Evolutionary conservation across 1,139 yeast genomes (phyloP), one percentile per base, ranked within the genome.

Genomic region (Sugiyamaella sp.): DNA sequence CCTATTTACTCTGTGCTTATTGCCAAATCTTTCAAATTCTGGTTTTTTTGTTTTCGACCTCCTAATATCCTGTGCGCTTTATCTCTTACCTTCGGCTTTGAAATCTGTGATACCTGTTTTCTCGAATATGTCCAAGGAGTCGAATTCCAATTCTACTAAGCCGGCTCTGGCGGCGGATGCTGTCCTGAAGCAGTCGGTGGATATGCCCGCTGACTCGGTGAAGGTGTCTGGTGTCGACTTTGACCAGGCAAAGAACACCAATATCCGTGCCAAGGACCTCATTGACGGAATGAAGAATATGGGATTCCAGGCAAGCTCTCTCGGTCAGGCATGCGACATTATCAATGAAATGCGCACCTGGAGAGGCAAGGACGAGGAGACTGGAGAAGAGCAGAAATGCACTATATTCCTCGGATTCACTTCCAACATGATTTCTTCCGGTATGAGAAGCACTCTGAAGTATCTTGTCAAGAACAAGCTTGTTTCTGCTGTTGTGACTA

Each of bases 291-390:
- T 95, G 99, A 81, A 77, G 63, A 84, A 83, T 45, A 93, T 93
- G 97, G 99, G 99, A n/a, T 95, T 93, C 77, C 99, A 93, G 74
- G 99, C 96, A 4, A 81, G 91, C 17, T 80, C 95, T 2, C 79
- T 93, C 43, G 85, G 90, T 25, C 78, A 83, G 63, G 97, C 97
- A 1, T 90, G 97, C 69, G 95, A 89, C 24, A 88, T 93, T 61
- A 89, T 93, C 58, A 82, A 91, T 66, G 83, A 87, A 51, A 95
- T 93, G 99, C 81, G 96, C 71, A 57, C 74, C 16, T 93, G 98
- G 98, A 82, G 91, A 71, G 99, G 98, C 55, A 80, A 80, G 63
- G 96, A 89, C 68, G 95, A 85, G 14, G 77, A 83, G 16, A 95
- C 96, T 9, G 85, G 75, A 14, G 66, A 69, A 39, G 60, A 71